Evolutionary conservation across 352 stramenopile genomes (phyloP).

Genomic region (Discostella stelligera): DNA sequence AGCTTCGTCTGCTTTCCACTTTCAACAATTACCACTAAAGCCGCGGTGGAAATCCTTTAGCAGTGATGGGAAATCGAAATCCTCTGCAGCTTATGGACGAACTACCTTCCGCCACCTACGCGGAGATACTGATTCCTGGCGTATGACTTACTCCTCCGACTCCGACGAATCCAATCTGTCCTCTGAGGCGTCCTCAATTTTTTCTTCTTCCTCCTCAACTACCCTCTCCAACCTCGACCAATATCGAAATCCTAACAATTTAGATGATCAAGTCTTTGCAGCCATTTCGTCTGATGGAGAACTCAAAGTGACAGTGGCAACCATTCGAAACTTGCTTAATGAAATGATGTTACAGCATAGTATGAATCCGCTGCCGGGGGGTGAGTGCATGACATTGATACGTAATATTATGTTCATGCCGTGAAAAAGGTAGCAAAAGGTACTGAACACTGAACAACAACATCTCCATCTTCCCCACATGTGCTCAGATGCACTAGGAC

Average conservation of each 20-base stretch:
- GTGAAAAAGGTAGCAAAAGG: background rate
- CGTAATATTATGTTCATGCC: background rate
- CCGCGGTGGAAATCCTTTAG: background rate
- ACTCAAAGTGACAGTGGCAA: slow-evolving; percentile 78
- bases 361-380: slow-evolving; percentile 58
- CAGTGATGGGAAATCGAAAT: background rate
- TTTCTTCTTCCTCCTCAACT: background rate
- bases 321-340: slow-evolving; percentile 79
- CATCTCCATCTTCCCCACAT: background rate
- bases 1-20: slow-evolving; percentile 3
- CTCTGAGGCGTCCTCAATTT: background rate
- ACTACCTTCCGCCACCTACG: slow-evolving; percentile 18
- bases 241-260: slow-evolving; percentile 73
- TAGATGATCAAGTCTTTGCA: slow-evolving; percentile 78
- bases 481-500: slow-evolving; percentile 58
- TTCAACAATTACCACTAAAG: background rate
- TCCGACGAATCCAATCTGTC: slow-evolving; percentile 14
- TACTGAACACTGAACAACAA: background rate
- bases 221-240: slow-evolving; percentile 19
- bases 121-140: slow-evolving; percentile 20
- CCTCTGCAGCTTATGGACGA: slow-evolving; percentile 18
- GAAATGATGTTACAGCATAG: slow-evolving; percentile 75
- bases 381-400: slow-evolving; percentile 10
- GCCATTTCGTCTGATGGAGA: slow-evolving; percentile 66
- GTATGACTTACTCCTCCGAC: slow-evolving; percentile 7